phyloP scores from a whole-genome alignment of 768 basidiomycete genomes.

The Boletus reticulatus region DNA sequence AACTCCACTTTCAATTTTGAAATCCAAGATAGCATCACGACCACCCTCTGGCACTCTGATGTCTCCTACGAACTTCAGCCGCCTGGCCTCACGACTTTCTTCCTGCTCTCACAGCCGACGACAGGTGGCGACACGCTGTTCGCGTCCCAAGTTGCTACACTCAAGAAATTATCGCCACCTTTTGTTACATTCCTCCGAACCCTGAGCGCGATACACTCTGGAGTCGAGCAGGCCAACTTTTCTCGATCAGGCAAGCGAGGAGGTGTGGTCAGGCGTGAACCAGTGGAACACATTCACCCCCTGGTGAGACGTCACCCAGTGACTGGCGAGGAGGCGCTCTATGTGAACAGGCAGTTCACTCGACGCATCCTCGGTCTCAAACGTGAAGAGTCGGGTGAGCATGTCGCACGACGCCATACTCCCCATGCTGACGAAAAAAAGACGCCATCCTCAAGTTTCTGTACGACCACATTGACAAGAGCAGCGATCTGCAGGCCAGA shows the following conservation, averaged over 20 bases:
- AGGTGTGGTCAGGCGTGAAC: constrained; percentile 74
- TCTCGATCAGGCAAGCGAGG: constrained; percentile 70
- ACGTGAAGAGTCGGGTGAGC: constrained; percentile 73
- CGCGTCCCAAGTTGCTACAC: constrained; percentile 63
- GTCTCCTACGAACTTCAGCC: constrained; percentile 86
- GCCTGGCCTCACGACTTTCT: constrained; percentile 82
- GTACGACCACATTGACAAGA: constrained; percentile 75
- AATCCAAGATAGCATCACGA: constrained; percentile 49
- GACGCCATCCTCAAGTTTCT: constrained; percentile 65
- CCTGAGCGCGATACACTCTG: constrained; percentile 78
- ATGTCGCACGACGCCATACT: neutral
- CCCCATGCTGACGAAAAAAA: constrained; percentile 21
- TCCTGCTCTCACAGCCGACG: constrained; percentile 64
- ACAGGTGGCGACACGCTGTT: constrained; percentile 74
- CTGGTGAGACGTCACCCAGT: constrained; percentile 79
- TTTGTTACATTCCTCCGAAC: constrained; percentile 80
- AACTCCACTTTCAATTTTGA: constrained; percentile 76
- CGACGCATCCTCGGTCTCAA: constrained; percentile 82
- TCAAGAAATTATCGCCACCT: constrained; percentile 70
- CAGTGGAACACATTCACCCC: constrained; percentile 80
- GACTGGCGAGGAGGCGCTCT: constrained; percentile 83
- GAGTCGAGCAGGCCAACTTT: constrained; percentile 75
- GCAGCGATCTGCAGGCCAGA: constrained; percentile 76
- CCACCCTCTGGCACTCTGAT: constrained; percentile 72
- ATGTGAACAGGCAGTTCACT: constrained; percentile 85